Base-by-base conservation (phyloP, 345 rosid species). In the Gossypioides kirkii region DNA sequence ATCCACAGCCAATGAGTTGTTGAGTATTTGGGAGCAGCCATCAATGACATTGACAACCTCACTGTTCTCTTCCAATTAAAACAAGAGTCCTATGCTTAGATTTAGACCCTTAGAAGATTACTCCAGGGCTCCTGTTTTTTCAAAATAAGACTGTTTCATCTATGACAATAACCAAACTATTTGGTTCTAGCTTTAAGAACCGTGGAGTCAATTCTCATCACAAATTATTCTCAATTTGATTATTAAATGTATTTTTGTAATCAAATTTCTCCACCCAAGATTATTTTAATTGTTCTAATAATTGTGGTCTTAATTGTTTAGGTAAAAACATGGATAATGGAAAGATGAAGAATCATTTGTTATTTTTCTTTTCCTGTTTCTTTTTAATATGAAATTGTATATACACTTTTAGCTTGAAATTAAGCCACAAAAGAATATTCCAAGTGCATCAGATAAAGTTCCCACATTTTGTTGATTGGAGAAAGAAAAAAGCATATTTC, bases 1-100 rank as follows among this genome's bases (percentile, higher is more conserved):
- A 45, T 10, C 47, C 47, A 9, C 14, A 45, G 11, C 36, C 36
- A 32, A 32, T 4, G 36, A 32, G 49, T 45, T 45, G 10, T 17
- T 61, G 23, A n/a, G 22, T n/a, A 38, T 62, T 62, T n/a, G 68
- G 47, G 67, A 36, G 47, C 41, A n/a, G 47, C 47, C 47, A 62
- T n/a, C 25, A 36, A 38, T 38, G 49, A 38, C 23, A 62, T 61
- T 17, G 68, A 62, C 68, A 62, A 17, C 68, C 25, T 36, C 7
- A 62, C 9, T 10, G 47, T 62, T 62, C 18, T 62, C 47, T 23
- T 62, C 47, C 68, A 62, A 38, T 61, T n/a, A 41, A 38, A 62
- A 38, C 6, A 1, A n/a, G 49, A n/a, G n/a, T n/a, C n/a, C n/a
- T n/a, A n/a, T n/a, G n/a, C n/a, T n/a, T n/a, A n/a, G n/a, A 62